Conservation (phyloP, 2,329 filamentous ascomycete species). For the Mariannaea elegans region DNA sequence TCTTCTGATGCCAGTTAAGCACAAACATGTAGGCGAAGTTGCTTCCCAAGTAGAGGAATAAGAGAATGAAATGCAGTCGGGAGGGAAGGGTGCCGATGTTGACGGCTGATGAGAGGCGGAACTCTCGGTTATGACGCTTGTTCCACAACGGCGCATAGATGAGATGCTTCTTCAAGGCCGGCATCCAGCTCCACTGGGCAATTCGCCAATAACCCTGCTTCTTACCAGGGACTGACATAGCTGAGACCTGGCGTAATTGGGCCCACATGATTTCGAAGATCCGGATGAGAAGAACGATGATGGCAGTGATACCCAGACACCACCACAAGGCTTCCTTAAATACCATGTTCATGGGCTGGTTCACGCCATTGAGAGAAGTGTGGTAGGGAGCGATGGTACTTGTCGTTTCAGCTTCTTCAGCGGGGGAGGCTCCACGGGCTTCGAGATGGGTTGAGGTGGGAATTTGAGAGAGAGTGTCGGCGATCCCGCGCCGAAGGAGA, state of each 20-base stretch:
- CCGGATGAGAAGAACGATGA: constrained; percentile 63
- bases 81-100: constrained; percentile 72
- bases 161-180: constrained; percentile 68
- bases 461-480: constrained; percentile 41
- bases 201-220: constrained; percentile 68
- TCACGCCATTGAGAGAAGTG: constrained; percentile 67
- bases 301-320: constrained; percentile 64
- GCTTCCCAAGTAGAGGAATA: constrained; percentile 65
- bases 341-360: constrained; percentile 65
- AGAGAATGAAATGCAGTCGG: constrained; percentile 67
- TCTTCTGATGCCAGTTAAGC: constrained; percentile 66
- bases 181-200: constrained; percentile 68
- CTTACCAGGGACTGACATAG: constrained; percentile 62
- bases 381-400: constrained; percentile 65
- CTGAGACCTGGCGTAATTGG: constrained; percentile 66
- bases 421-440: constrained; percentile 39
- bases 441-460: constrained; percentile 44
- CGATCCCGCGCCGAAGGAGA: constrained; percentile 43
- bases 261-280: constrained; percentile 63
- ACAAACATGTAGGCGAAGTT: constrained; percentile 71
- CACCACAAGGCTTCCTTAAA: constrained; percentile 69
- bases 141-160: constrained; percentile 68
- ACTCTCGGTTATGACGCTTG: constrained; percentile 74
- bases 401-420: constrained; percentile 46
- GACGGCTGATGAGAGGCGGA: constrained; percentile 67